These are phyloP conservation scores for Lipomyces orientalis DNA, from an alignment of 805 yeast species.

Conservation along the genomic window DNA sequence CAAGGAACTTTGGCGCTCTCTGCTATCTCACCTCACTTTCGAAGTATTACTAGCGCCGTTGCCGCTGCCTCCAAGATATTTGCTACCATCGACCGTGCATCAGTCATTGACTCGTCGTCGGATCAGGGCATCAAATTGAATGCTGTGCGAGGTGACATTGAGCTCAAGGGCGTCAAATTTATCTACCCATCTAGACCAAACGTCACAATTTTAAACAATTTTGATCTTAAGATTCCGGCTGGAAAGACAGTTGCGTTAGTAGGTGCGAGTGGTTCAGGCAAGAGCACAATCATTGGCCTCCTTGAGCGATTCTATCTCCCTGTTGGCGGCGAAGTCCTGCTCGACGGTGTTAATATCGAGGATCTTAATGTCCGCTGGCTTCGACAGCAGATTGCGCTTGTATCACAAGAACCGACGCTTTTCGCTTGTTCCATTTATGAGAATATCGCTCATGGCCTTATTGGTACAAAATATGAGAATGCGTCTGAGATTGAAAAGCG, in stretches of 20 bases:
- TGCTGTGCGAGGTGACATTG: slow-evolving; percentile 64
- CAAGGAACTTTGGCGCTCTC: slow-evolving; percentile 51
- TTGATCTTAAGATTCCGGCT: slow-evolving; percentile 77
- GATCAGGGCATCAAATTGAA: slow-evolving; percentile 39
- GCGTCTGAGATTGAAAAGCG: slow-evolving; percentile 49
- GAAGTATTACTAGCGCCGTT: slow-evolving; percentile 47
- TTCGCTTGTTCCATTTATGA: slow-evolving; percentile 86
- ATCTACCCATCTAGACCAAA: slow-evolving; percentile 81
- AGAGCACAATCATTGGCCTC: slow-evolving; percentile 82
- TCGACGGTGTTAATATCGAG: slow-evolving; percentile 84
- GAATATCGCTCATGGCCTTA: slow-evolving; percentile 76
- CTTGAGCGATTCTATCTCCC: slow-evolving; percentile 90
- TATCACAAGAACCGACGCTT: slow-evolving; percentile 94
- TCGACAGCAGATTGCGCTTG: slow-evolving; percentile 80
- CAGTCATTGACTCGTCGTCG: slow-evolving; percentile 45
- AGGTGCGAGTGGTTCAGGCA: slow-evolving; percentile 95
- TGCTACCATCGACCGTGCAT: slow-evolving; percentile 50
- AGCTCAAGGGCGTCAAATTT: slow-evolving; percentile 81
- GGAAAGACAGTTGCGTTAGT: slow-evolving; percentile 92
- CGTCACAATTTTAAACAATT: slow-evolving; percentile 78
- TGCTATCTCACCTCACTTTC: slow-evolving; percentile 48
- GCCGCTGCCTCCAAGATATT: slow-evolving; percentile 49
- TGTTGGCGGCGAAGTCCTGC: slow-evolving; percentile 68
- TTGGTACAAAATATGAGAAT: slow-evolving; percentile 42
- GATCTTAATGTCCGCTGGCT: slow-evolving; percentile 75